Base-by-base conservation (phyloP, 352 stramenopile species). In the Pythium phragmitis region DNA sequence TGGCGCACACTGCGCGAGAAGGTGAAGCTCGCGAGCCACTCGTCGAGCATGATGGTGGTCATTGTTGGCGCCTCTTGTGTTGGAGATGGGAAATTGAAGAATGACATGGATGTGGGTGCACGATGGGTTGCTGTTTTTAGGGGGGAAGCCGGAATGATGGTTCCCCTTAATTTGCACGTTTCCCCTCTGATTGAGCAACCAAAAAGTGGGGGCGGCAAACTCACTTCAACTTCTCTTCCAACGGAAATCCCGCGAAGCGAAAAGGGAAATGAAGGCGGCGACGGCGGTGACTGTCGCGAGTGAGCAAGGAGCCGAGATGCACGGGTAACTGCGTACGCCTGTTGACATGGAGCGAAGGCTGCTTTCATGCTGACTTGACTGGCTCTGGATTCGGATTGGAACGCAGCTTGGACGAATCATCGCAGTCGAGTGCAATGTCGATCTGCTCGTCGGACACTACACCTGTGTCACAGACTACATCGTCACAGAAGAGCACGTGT, bases 1-100 rank as follows among this genome's bases (percentile, higher is more conserved):
- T 80, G 69, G 47, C 72, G 76, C 54, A 68, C 66, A 4, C 60
- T 30, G 23, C 77, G 75, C 33, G 77, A 87, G 59, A 83, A 81
- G 28, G 57, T 57, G 62, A 83, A 87, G 30, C 66, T 48, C n/a
- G 59, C 50, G 33, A 81, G 55, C 77, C 77, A 87, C 49, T 74
- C 67, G 54, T 77, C 58, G 39, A 67, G 50, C 73, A 80, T 79
- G 14, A 4, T 46, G 39, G 17, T 46, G 39, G 19, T 55, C 7
- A 5, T 26, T 28, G 26, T 39, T 39, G 11, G 4, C 8, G 26
- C 34, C 11, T 39, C 34, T 39, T 39, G 34, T 39, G 34, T 1
- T 39, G 34, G 34, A 39, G 34, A 39, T 26, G 17, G 54, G 14
- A 37, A 54, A n/a, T 26, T 28, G 33, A 47, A 34, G 28, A 42